Conservation (phyloP, 2,329 filamentous ascomycete species). For the Laburnicola sp. region DNA sequence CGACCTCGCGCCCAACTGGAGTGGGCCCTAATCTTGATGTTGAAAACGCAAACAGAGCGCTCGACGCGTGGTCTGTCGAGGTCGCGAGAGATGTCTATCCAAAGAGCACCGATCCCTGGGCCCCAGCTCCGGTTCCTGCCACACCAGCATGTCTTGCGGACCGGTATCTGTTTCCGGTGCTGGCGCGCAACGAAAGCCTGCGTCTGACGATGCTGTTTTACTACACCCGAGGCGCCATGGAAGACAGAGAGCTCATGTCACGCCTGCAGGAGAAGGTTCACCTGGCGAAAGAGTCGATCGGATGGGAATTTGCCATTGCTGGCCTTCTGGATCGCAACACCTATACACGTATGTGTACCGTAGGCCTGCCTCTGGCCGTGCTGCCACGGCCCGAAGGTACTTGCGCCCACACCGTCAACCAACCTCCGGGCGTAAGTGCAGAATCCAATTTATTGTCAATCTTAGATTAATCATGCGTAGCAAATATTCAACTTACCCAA, state of each 20-base stretch:
- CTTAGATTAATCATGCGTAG: constrained; percentile 16
- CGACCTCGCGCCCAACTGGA: constrained; percentile 21
- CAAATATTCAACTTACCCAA: constrained; percentile 49
- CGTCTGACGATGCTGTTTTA: constrained; percentile 51
- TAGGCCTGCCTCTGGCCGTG: constrained; percentile 48
- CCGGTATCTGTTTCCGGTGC: constrained; percentile 41
- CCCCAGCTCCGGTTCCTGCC: constrained; percentile 22
- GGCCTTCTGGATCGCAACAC: constrained; percentile 50
- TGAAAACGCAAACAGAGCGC: constrained; percentile 23
- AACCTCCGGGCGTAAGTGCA: constrained; percentile 30
- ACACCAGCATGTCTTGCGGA: constrained; percentile 18
- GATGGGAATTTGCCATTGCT: constrained; percentile 53
- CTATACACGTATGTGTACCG: constrained; percentile 50
- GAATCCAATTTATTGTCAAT: constrained; percentile 21
- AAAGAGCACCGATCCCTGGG: constrained; percentile 16
- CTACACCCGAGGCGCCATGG: constrained; percentile 46
- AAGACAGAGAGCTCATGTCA: constrained; percentile 48
- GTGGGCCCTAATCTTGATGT: constrained; percentile 30
- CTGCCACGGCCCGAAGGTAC: constrained; percentile 52
- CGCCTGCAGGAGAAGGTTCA: constrained; percentile 50
- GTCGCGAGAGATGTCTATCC: constrained; percentile 26
- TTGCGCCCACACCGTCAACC: constrained; percentile 51
- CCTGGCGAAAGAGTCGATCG: constrained; percentile 48
- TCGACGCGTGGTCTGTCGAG: constrained; percentile 23
- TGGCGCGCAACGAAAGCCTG: constrained; percentile 44